A percentile compares a stretch with the other conserved stretches of the same genome.
These are phyloP conservation scores for Fonsecaea monophora DNA, from an alignment of 2,329 filamentous ascomycete genomes.

Conservation along the genomic window DNA sequence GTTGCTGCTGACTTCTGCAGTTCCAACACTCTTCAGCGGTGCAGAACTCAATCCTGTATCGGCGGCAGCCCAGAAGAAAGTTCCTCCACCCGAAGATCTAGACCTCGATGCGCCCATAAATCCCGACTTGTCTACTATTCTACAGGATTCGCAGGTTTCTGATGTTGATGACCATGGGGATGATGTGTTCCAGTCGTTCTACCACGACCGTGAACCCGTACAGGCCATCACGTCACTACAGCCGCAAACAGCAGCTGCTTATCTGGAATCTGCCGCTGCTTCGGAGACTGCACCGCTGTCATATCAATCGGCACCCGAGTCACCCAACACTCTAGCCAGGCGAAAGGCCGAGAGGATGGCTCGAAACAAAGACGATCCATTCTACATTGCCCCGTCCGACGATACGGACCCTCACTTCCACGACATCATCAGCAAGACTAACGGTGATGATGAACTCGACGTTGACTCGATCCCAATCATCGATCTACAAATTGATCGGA, in stretches of 20 bases:
- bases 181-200: slow-evolving; percentile 52
- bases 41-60: slow-evolving; percentile 94
- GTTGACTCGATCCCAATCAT: slow-evolving; percentile 96
- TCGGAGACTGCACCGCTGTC: slow-evolving; percentile 41
- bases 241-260: slow-evolving; percentile 24
- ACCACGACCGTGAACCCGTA: slow-evolving; percentile 45
- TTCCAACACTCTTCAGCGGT: slow-evolving; percentile 84
- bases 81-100: slow-evolving; percentile 76
- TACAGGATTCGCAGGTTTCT: slow-evolving; percentile 57
- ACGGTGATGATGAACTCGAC: slow-evolving; percentile 82
- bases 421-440: slow-evolving; percentile 50
- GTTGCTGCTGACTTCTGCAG: slow-evolving; percentile 84
- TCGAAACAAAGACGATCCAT: slow-evolving; percentile 89
- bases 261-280: slow-evolving; percentile 16
- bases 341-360: slow-evolving; percentile 79
- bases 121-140: slow-evolving; percentile 69
- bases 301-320: slow-evolving; percentile 65
- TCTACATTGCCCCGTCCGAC: slow-evolving; percentile 76
- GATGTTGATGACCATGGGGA: slow-evolving; percentile 58
- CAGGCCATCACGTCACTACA: slow-evolving; percentile 35
- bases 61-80: slow-evolving; percentile 79
- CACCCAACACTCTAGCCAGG: slow-evolving; percentile 72
- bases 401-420: slow-evolving; percentile 78
- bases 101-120: slow-evolving; percentile 86
- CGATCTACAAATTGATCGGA: slow-evolving; percentile 77